A percentile compares a stretch with the other conserved stretches of the same genome.
Evolutionary conservation across 1,284 basidiomycete species (phyloP).

Genomic region (Bjerkandera adusta): DNA sequence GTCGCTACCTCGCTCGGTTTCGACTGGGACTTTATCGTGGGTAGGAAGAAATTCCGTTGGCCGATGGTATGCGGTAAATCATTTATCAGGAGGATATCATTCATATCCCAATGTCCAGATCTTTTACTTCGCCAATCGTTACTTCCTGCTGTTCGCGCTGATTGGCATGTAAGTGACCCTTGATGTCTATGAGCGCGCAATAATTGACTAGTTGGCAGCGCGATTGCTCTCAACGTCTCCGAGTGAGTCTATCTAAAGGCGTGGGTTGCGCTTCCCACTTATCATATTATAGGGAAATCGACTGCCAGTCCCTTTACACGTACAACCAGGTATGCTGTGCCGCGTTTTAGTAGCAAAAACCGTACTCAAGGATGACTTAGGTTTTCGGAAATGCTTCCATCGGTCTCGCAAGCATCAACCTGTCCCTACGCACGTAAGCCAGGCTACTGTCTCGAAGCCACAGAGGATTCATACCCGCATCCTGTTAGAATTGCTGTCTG

Average conservation of each 20-base stretch:
- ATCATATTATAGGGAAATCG: constrained; percentile 41
- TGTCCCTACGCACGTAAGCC: constrained; percentile 73
- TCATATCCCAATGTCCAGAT: constrained; percentile 38
- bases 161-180: constrained; percentile 54
- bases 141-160: constrained; percentile 63
- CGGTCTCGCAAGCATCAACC: constrained; percentile 74
- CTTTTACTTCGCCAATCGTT: constrained; percentile 75
- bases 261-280: not conserved
- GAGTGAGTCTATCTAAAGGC: constrained; percentile 31
- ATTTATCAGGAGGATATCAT: not conserved
- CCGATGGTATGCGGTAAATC: constrained; percentile 26
- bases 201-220: constrained; percentile 29
- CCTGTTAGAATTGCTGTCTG: constrained; percentile 62
- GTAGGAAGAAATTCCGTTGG: constrained; percentile 56
- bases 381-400: constrained; percentile 69
- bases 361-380: constrained; percentile 17
- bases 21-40: constrained; percentile 62
- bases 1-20: constrained; percentile 66
- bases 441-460: not conserved
- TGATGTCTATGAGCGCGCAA: not conserved
- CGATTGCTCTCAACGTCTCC: constrained; percentile 56
- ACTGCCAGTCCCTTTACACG: constrained; percentile 70
- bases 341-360: not conserved
- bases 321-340: constrained; percentile 51
- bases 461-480: not conserved